Base-by-base conservation (phyloP, 345 rosid species). In the Sisymbrium altissimum region DNA sequence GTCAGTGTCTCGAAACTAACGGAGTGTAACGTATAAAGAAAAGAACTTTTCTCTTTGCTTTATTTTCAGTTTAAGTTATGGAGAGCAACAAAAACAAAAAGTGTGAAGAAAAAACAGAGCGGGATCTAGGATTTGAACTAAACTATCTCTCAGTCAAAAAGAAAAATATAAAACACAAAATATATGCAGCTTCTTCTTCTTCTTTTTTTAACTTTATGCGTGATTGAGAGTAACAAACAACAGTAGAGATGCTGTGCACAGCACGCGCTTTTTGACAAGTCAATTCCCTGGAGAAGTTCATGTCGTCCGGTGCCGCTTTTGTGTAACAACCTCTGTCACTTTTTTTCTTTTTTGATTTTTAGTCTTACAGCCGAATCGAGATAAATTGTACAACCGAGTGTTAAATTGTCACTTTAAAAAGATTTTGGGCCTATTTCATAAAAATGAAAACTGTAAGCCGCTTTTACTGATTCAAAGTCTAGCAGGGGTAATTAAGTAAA, bases 101-200 rank as follows among this genome's bases (percentile, higher is more conserved):
- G 59, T 59, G 78, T 64, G 54, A 32, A 35, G 12, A 68, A 64
- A 36, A 30, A 32, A 33, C 75, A 59, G 71, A 74, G 64, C 72
- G 68, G 97, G 97, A 86, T 74, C 82, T 77, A 53, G 68, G 11
- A 61, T 91, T 91, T 88, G 86, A 91, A 88, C 54, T 36, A 63
- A 91, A 88, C 54, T 18, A 63, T 64, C 57, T 54, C 44, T 53
- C 23, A 38, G 60, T 62, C 53, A 62, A 70, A 68, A 45, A 40
- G 9, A 60, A 60, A 19, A 56, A 44, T 15, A 36, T 59, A 36
- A 17, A 36, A 4, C 10, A 5, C 10, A 15, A 5, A 11, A n/a
- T 3, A 39, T 3, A 50, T 5, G n/a, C 0, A 35, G 17, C 30
- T 61, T 40, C 32, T 41, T 29, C 5, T 64, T 40, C 11, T 19